phyloP scores from a whole-genome alignment of 805 yeast species.

The Schizosaccharomyces lindneri region DNA sequence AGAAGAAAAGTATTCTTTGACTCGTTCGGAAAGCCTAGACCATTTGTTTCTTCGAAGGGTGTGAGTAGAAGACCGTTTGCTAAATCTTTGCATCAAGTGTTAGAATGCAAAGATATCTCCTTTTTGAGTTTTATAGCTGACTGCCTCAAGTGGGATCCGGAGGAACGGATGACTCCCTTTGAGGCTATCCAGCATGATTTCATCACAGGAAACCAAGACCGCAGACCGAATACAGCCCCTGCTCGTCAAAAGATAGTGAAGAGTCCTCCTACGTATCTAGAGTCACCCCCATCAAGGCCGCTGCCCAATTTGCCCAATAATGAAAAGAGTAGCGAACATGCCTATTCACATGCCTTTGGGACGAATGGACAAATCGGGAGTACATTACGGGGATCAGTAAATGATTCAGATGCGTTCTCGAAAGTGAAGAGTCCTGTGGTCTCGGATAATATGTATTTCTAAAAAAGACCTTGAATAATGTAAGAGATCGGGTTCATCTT shows the following conservation, averaged over 20 bases:
- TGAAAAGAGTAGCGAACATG: too few species aligned
- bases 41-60: slow-evolving; percentile 9
- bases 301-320: too few species aligned
- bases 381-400: too few species aligned
- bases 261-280: background rate
- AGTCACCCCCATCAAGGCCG: background rate
- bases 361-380: too few species aligned
- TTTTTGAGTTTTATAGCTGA: slow-evolving; percentile 25
- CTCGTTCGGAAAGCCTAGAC: slow-evolving; percentile 13
- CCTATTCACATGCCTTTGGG: too few species aligned
- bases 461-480: too few species aligned
- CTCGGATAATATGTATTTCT: too few species aligned
- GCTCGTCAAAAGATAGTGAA: background rate
- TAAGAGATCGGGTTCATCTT: too few species aligned
- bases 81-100: slow-evolving; percentile 9
- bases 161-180: slow-evolving; percentile 17
- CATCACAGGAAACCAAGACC: slow-evolving; percentile 9
- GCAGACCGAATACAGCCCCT: background rate
- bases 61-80: slow-evolving; percentile 10
- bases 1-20: slow-evolving; percentile 18
- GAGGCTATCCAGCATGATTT: slow-evolving; percentile 18
- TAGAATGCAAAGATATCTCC: slow-evolving; percentile 11
- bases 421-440: too few species aligned
- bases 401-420: too few species aligned
- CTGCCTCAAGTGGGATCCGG: slow-evolving; percentile 52